A percentile compares a stretch with the other conserved stretches of the same genome.
Conservation (phyloP, 805 yeast genomes). For the Torulaspora microellipsoides region DNA sequence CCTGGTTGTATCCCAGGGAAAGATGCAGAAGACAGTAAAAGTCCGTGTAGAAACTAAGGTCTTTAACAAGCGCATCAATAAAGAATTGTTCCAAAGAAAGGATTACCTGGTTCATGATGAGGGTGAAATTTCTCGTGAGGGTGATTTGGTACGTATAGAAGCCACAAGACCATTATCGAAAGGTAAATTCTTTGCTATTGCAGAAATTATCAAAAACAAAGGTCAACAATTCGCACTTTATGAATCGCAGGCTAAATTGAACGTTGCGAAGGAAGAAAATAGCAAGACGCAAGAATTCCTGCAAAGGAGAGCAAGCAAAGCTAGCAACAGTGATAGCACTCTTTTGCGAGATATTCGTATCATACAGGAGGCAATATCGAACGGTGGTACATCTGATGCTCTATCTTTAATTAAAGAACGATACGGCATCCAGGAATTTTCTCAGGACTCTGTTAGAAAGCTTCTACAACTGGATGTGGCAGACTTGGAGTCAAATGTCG, state of each 20-base stretch:
- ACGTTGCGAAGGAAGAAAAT: slow-evolving; percentile 64
- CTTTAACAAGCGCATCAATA: slow-evolving; percentile 67
- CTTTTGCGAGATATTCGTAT: slow-evolving; percentile 30
- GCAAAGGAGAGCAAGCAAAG: slow-evolving; percentile 41
- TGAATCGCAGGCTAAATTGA: slow-evolving; percentile 64
- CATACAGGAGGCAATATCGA: slow-evolving; percentile 29
- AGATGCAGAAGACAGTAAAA: slow-evolving; percentile 92
- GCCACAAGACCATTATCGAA: slow-evolving; percentile 81
- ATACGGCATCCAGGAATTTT: slow-evolving; percentile 45
- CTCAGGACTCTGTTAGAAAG: slow-evolving; percentile 38
- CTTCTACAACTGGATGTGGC: slow-evolving; percentile 39
- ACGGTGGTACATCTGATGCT: slow-evolving; percentile 36
- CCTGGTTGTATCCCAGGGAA: slow-evolving; percentile 91
- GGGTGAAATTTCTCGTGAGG: slow-evolving; percentile 85
- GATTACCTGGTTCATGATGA: slow-evolving; percentile 93
- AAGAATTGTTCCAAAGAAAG: slow-evolving; percentile 70
- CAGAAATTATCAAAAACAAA: slow-evolving; percentile 81
- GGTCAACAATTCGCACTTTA: slow-evolving; percentile 89
- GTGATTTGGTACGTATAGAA: slow-evolving; percentile 92
- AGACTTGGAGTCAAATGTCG: slow-evolving; percentile 28
- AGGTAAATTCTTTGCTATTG: slow-evolving; percentile 81
- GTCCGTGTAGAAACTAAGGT: slow-evolving; percentile 79
- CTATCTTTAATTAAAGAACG: slow-evolving; percentile 40
- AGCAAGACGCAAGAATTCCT: slow-evolving; percentile 51
- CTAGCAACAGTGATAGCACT: slow-evolving; percentile 23